These are phyloP conservation scores for Debaryomyces hansenii DNA, from an alignment of 805 yeast genomes.

Conservation along the genomic window DNA sequence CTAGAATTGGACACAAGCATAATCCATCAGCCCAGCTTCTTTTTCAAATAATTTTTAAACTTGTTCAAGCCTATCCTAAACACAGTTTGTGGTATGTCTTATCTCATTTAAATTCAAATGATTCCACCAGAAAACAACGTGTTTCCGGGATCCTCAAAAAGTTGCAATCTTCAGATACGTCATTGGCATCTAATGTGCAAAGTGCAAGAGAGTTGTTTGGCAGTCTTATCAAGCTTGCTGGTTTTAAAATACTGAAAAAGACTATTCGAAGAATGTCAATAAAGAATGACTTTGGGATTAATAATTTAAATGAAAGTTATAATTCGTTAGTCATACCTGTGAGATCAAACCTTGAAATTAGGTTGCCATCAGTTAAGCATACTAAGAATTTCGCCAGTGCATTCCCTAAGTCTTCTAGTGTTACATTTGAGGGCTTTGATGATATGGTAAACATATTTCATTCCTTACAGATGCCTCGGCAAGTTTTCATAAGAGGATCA, in stretches of 20 bases:
- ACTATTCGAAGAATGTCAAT: conserved; percentile 37
- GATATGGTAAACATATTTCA: conserved; percentile 67
- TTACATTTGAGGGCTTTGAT: conserved; percentile 63
- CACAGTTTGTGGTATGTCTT: conserved; percentile 85
- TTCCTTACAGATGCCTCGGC: conserved; percentile 86
- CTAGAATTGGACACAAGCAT: conserved; percentile 71
- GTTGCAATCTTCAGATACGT: conserved; percentile 11
- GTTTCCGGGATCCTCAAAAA: conserved; percentile 22
- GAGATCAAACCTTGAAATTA: conserved; percentile 63
- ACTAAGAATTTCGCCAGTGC: conserved; percentile 43
- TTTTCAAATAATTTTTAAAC: conserved; percentile 52
- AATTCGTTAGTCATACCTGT: conserved; percentile 70
- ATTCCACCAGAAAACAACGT: conserved; percentile 26
- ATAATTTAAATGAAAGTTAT: conserved; percentile 27
- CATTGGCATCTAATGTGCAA: conserved; percentile 15
- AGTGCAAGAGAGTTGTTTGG: conserved; percentile 39
- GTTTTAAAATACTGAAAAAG: conserved; percentile 34
- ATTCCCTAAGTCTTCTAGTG: conserved; percentile 41
- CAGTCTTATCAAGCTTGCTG: conserved; percentile 45
- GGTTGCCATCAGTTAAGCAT: conserved; percentile 54
- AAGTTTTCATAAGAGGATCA: conserved; percentile 71
- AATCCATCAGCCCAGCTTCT: conserved; percentile 55
- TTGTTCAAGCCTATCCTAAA: conserved; percentile 69
- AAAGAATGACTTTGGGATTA: conserved; percentile 40
- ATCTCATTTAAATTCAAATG: conserved; percentile 64